Conservation (phyloP, 208 protist species). For the Endotrypanum monterogeii region DNA sequence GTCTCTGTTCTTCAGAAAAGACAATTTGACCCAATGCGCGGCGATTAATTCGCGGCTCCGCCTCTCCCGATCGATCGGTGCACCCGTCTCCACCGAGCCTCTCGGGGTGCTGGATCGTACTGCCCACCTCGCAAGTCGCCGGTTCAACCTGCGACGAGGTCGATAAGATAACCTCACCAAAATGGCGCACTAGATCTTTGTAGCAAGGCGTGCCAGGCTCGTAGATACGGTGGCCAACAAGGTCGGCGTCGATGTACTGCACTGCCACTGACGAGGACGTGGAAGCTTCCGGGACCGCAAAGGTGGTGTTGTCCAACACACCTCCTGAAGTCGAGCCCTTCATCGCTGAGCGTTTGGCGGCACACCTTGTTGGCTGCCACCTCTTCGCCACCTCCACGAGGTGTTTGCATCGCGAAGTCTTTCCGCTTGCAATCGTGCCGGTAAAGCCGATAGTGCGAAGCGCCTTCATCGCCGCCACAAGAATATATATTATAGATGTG, state of each 20-base stretch:
- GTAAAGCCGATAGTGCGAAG: constrained; percentile 64
- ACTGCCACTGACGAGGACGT: constrained; percentile 24
- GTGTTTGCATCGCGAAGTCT: constrained; percentile 66
- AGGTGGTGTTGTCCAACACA: neutral
- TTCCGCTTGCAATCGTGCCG: constrained; percentile 82
- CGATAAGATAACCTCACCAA: constrained; percentile 54
- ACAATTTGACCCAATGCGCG: constrained; percentile 51
- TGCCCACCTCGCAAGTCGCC: neutral
- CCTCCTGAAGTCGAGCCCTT: neutral
- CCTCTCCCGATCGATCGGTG: neutral
- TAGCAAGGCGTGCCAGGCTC: constrained; percentile 71
- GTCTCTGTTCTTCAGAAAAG: constrained; percentile 46
- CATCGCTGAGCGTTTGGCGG: neutral
- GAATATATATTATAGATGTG: no score
- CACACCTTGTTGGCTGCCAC: neutral
- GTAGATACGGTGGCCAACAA: constrained; percentile 73
- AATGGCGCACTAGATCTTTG: constrained; percentile 51
- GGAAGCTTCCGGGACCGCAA: neutral
- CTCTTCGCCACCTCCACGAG: constrained; percentile 38
- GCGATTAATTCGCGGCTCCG: constrained; percentile 50
- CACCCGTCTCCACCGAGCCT: neutral
- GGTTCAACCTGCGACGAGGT: neutral
- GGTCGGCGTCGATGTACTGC: constrained; percentile 67
- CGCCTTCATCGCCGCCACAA: constrained; percentile 9
- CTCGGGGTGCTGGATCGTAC: neutral